Percentiles rank a stretch among this genome's conserved stretches.
These are phyloP conservation scores for Cladosporium sphaerospermum DNA, from an alignment of 2,329 filamentous ascomycete genomes.

Conservation along the genomic window DNA sequence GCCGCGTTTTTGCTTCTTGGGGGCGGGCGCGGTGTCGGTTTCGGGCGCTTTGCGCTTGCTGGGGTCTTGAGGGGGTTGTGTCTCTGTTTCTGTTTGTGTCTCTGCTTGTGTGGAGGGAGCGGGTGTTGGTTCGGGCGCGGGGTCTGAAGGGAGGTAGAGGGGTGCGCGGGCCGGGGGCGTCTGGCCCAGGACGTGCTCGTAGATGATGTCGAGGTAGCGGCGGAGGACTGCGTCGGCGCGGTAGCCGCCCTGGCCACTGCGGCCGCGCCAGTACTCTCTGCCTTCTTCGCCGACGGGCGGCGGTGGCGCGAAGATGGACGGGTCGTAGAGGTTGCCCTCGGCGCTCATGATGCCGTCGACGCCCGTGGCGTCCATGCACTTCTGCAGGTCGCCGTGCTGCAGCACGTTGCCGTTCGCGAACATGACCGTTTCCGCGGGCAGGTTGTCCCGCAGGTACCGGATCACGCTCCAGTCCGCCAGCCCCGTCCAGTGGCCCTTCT, in stretches of 20 bases:
- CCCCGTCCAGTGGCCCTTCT: constrained; percentile 93
- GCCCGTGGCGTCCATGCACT: constrained; percentile 74
- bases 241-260: constrained; percentile 74
- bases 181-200: constrained; percentile 64
- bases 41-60: constrained; percentile 21
- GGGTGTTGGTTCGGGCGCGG: constrained; percentile 31
- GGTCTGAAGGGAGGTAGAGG: constrained; percentile 62
- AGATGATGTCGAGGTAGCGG: constrained; percentile 84
- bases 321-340: constrained; percentile 90
- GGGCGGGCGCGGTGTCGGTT: constrained; percentile 30
- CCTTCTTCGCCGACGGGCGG: constrained; percentile 60
- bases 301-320: constrained; percentile 69
- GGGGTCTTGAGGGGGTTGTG: constrained; percentile 2
- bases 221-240: constrained; percentile 81
- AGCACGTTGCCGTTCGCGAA: constrained; percentile 97
- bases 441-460: constrained; percentile 70
- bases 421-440: constrained; percentile 82
- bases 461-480: constrained; percentile 88
- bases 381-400: constrained; percentile 67
- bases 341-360: constrained; percentile 94
- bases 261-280: constrained; percentile 80
- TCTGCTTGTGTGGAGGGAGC: not conserved
- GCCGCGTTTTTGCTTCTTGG: constrained; percentile 45
- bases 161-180: constrained; percentile 62
- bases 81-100: not conserved